Conservation (phyloP, 371 early-diverging fungal genomes). For the Mucor racemosus region DNA sequence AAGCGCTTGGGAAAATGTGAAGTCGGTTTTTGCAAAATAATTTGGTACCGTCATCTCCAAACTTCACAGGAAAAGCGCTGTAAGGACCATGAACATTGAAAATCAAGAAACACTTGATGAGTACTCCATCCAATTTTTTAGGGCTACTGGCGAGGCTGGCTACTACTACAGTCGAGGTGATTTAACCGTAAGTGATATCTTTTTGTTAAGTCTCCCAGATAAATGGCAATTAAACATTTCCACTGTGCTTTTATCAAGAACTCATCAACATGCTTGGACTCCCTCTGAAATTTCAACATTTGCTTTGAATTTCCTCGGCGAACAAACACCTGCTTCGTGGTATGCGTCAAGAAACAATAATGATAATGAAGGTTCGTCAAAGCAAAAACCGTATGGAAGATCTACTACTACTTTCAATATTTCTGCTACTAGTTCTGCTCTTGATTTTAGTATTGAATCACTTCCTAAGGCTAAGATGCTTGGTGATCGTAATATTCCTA, state of each 20-base stretch:
- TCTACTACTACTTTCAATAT: not conserved
- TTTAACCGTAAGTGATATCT: not conserved
- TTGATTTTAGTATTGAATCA: too few relatives aligned
- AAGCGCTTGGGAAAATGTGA: not conserved
- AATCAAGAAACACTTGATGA: not conserved
- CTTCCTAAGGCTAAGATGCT: too few relatives aligned
- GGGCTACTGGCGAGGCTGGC: not conserved
- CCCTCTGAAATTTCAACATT: not conserved
- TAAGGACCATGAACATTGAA: not conserved
- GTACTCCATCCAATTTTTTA: not conserved
- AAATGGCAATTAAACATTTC: not conserved
- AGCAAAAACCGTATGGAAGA: not conserved
- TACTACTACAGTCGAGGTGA: not conserved
- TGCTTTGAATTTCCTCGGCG: not conserved
- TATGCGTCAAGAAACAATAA: too few relatives aligned
- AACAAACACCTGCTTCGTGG: too few relatives aligned
- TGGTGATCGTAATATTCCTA: too few relatives aligned
- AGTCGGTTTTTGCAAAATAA: not conserved
- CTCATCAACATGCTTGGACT: not conserved
- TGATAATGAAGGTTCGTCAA: too few relatives aligned
- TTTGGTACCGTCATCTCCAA: not conserved
- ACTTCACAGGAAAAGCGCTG: not conserved
- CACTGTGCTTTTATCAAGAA: not conserved
- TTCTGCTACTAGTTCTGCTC: too few relatives aligned
- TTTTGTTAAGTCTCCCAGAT: not conserved